Evolutionary conservation across 179 eudicot species (phyloP), one percentile per base, ranked within the genome.

Genomic region (Spinacia oleracea): DNA sequence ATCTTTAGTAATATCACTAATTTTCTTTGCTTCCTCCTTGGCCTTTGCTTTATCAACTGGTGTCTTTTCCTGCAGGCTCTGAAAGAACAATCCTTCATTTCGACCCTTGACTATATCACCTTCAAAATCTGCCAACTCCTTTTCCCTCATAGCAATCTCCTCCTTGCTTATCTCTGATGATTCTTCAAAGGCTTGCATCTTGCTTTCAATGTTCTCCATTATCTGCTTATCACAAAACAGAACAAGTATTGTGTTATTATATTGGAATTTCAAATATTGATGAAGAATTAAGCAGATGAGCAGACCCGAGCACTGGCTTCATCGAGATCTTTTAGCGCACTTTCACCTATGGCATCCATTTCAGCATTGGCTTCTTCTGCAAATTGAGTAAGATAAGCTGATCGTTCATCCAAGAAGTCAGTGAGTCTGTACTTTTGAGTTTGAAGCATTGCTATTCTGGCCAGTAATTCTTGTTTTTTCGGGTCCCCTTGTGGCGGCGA

Each of bases 121-220:
- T 84, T 96, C 92, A 31, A 94, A 89, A 0, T 94, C 97, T 20
- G 81, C 79, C 51, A 96, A 76, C 77, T 85, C 89, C 83, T 87
- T 83, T 38, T 94, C 89, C 25, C 83, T 87, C 89, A 81, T 77
- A 62, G 86, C 92, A 23, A 88, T 88, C 80, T 92, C 92, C 74
- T 70, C 72, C 78, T 86, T 91, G 85, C 84, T 87, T 66, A 79
- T 56, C 85, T 87, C 89, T 56, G 86, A 60, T 20, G 94, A 83
- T 82, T 96, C 98, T 84, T 96, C 99, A 62, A 92, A 94, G n/a
- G 87, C 97, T 82, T 88, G 94, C 98, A 96, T 94, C 79, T 78
- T 84, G 79, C 88, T 89, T 75, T 96, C 98, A 70, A 94, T 90
- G 59, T 89, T 91, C 84, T 79, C 98, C 94, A 91, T 90, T 77